A percentile compares a stretch with the other conserved stretches of the same genome.
phyloP scores from a whole-genome alignment of 164 flowering plant species.

The Tetracentron sinense region DNA sequence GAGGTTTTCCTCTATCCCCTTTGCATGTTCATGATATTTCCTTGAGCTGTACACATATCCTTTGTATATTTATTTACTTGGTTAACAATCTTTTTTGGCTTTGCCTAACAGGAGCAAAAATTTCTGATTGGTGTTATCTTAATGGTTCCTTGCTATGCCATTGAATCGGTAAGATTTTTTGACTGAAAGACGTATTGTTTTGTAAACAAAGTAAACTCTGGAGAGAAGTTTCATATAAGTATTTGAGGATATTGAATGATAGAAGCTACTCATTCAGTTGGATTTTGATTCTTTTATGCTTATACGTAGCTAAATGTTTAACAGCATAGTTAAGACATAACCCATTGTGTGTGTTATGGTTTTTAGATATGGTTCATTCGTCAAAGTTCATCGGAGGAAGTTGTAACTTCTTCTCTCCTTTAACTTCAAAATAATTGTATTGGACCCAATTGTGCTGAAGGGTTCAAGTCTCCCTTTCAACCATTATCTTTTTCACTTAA shows the following conservation, averaged over 20 bases:
- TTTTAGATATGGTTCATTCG: too few species aligned
- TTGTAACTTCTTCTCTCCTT: too few species aligned
- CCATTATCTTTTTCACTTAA: too few species aligned
- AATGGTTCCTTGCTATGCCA: constrained; percentile 92
- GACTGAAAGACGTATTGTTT: background rate
- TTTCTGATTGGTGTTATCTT: constrained; percentile 86
- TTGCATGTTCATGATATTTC: background rate
- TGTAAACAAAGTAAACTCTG: background rate
- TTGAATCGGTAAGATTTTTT: constrained; percentile 76
- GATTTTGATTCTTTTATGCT: too few species aligned
- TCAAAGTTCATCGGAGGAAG: too few species aligned
- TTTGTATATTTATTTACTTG: background rate
- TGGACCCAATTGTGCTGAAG: too few species aligned
- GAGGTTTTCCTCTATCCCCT: constrained; percentile 38
- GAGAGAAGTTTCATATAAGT: background rate
- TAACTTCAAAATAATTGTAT: too few species aligned
- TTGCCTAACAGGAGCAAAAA: constrained; percentile 76
- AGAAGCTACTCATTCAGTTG: too few species aligned
- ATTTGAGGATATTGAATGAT: too few species aligned
- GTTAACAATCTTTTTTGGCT: background rate
- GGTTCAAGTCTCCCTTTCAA: background rate
- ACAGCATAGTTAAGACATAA: too few species aligned
- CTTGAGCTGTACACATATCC: background rate
- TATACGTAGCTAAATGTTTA: too few species aligned
- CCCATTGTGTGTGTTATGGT: too few species aligned